These are phyloP conservation scores for Pyrenophora graminea DNA, from an alignment of 2,329 filamentous ascomycete genomes.

Conservation along the genomic window DNA sequence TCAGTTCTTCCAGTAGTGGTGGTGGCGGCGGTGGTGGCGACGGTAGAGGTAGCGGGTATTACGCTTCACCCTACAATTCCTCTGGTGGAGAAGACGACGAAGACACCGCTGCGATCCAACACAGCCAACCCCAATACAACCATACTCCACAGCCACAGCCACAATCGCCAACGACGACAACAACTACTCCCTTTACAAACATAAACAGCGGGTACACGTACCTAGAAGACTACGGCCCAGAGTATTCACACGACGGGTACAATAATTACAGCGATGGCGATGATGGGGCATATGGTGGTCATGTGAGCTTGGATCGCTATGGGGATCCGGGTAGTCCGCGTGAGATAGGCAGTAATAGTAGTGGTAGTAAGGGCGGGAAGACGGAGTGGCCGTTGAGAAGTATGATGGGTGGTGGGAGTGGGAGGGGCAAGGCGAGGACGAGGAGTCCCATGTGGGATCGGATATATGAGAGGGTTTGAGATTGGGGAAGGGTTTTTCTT, in stretches of 20 bases:
- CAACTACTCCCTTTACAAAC: conserved; percentile 31
- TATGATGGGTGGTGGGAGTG: conserved; percentile 17
- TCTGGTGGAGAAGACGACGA: not conserved
- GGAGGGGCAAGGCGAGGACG: conserved; percentile 20
- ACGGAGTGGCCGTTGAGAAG: conserved; percentile 42
- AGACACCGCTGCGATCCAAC: conserved; percentile 1
- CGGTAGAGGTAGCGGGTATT: not conserved
- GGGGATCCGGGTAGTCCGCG: conserved; percentile 18
- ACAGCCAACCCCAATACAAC: not conserved
- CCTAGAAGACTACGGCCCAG: conserved; percentile 41
- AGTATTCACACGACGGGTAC: conserved; percentile 21
- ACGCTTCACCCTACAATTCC: conserved; percentile 9
- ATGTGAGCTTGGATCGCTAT: conserved; percentile 35
- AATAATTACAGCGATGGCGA: conserved; percentile 25
- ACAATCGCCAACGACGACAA: not conserved
- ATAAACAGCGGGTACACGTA: conserved; percentile 25
- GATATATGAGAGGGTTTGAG: conserved; percentile 35
- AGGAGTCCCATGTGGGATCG: conserved; percentile 41
- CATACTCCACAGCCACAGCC: not conserved
- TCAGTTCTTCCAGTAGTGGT: conserved; percentile 7
- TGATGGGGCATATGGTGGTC: conserved; percentile 38
- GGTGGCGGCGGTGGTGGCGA: too few species aligned
- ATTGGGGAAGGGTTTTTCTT: conserved; percentile 13
- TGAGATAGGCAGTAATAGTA: not conserved
- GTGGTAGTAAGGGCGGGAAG: conserved; percentile 20